Percentiles rank a stretch among this genome's conserved stretches.
Evolutionary conservation across 768 basidiomycete genomes (phyloP).

Genomic region (Boletus vinaceobasis): DNA sequence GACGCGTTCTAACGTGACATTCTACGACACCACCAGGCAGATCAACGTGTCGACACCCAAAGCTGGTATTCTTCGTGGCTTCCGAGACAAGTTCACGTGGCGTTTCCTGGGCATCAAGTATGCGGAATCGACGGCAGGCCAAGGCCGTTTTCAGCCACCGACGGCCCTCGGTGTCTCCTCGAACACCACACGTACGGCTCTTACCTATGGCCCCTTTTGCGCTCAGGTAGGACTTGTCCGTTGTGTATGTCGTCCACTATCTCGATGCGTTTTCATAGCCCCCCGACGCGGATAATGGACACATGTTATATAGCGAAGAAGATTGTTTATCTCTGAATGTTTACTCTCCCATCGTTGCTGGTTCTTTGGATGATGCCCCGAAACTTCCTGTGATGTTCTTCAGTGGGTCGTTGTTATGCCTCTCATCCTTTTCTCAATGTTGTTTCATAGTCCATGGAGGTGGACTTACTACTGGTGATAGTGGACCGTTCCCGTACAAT

Average conservation of each 20-base stretch:
- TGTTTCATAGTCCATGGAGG: constrained; percentile 18
- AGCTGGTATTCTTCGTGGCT: constrained; percentile 18
- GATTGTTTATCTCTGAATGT: constrained; percentile 23
- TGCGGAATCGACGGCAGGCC: constrained; percentile 4
- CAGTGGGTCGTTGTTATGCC: background rate
- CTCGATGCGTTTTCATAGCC: constrained; percentile 1
- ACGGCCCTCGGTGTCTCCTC: no score
- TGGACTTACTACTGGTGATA: constrained; percentile 14
- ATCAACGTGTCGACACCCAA: constrained; percentile 10
- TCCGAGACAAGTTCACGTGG: constrained; percentile 19
- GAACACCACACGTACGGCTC: background rate
- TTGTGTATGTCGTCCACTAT: background rate
- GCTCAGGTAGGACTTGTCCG: background rate
- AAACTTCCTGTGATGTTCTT: constrained; percentile 24
- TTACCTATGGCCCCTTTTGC: no score
- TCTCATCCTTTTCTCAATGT: background rate
- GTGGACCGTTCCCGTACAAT: constrained; percentile 19
- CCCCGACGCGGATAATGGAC: constrained; percentile 13
- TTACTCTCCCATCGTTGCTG: constrained; percentile 9
- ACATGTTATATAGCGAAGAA: constrained; percentile 5
- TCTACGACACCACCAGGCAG: constrained; percentile 13
- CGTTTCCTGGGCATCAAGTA: constrained; percentile 20
- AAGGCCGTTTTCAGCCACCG: constrained; percentile 14
- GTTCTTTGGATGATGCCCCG: background rate
- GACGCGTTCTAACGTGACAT: constrained; percentile 19